Conservation (phyloP, 1,284 basidiomycete species). For the Wallemia mellicola region DNA sequence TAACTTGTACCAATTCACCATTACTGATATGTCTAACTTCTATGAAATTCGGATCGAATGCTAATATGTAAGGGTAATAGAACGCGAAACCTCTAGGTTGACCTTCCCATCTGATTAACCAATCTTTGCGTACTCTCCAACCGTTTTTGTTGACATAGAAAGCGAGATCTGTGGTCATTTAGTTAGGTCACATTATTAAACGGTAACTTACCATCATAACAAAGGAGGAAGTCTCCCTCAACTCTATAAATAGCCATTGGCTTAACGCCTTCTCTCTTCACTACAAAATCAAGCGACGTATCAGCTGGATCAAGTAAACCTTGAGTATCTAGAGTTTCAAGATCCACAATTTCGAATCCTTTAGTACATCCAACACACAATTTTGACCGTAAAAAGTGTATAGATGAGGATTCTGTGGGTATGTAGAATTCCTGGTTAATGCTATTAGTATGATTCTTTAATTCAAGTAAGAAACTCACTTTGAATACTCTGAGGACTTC, state of each 20-base stretch:
- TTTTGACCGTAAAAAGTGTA: slow-evolving; percentile 92
- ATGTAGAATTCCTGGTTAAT: slow-evolving; percentile 71
- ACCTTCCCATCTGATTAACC: slow-evolving; percentile 95
- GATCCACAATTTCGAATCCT: slow-evolving; percentile 98
- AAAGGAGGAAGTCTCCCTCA: slow-evolving; percentile 83
- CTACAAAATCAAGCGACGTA: slow-evolving; percentile 68
- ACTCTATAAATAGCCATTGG: slow-evolving; percentile 94
- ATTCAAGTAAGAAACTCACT: slow-evolving; percentile 20
- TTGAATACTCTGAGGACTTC: slow-evolving; percentile 83
- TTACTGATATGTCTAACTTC: slow-evolving; percentile 90
- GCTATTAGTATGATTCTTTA: background rate
- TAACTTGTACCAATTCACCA: slow-evolving; percentile 73
- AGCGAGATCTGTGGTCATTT: slow-evolving; percentile 45
- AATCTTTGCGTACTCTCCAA: slow-evolving; percentile 60
- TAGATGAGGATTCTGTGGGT: slow-evolving; percentile 80
- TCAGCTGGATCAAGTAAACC: slow-evolving; percentile 82
- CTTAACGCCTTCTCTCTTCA: slow-evolving; percentile 56
- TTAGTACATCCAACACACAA: slow-evolving; percentile 90
- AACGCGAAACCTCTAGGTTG: slow-evolving; percentile 74
- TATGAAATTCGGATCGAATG: slow-evolving; percentile 86
- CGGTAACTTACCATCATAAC: slow-evolving; percentile 56
- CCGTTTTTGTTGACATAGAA: slow-evolving; percentile 97
- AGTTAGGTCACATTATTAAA: background rate
- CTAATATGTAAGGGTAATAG: slow-evolving; percentile 85
- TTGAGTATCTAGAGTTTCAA: slow-evolving; percentile 90